Evolutionary conservation across 139 green algal genomes (phyloP), one percentile per base, ranked within the genome.

Genomic region (Chlamydomonas asymmetrica): DNA sequence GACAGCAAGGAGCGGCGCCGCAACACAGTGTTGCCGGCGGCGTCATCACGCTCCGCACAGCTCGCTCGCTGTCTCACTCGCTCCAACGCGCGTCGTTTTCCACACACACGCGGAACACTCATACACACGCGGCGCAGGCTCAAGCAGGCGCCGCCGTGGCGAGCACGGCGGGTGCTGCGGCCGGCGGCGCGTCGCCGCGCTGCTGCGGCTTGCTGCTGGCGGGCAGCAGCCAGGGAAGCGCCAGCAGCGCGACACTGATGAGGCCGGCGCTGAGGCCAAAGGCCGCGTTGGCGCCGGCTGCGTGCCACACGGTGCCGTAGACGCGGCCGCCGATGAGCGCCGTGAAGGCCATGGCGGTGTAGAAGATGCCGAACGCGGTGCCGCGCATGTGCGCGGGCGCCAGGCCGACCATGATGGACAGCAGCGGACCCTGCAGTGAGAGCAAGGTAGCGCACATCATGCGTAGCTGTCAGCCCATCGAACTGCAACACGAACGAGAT

Each of bases 341-440:
- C 0, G 78, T 85, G 1, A 83, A 27, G 2, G 86, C 86, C 86
- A 91, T 91, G 57, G 86, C 73, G 6, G 82, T 86, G 80, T 91
- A 91, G 60, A 88, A 91, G 78, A 91, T 88, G 48, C 86, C 86
- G 73, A 91, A 91, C 1, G 86, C 86, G 5, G 86, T 91, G 37
- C 86, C 86, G n/a, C 84, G 77, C 31, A 91, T 64, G 48, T 85
- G 64, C 0, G 68, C 39, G 1, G 86, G 86, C 7, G 86, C 82
- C 37, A 86, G 69, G 63, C 80, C 73, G 0, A 85, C 84, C 35
- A 88, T 81, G 35, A 87, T 87, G 49, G 71, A 77, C 65, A 91
- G 75, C 75, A 91, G 71, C 13, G 86, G 86, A 5, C 86, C 86
- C 78, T 83, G 71, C 60, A 82, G 57, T n/a, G 7, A 75, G 32